Base-by-base conservation (phyloP, 192 early-diverging fungal species). In the Mortierella alpina region DNA sequence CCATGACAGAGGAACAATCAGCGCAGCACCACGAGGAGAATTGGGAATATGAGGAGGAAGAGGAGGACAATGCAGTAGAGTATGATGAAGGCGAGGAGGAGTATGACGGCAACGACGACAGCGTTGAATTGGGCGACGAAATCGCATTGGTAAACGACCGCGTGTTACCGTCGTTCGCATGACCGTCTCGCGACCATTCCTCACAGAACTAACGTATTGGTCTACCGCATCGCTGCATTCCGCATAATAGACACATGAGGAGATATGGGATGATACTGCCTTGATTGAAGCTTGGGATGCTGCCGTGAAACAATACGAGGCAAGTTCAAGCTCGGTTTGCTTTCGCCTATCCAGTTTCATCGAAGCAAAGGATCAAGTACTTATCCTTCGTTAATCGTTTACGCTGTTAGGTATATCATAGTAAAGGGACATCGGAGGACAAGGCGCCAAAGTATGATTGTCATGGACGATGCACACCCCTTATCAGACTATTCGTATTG, bases 201-300 rank as follows among this genome's bases (percentile, higher is more conserved):
- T 54, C 31, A 42, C 13, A 18, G 17, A 18, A 44, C n/a, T 61
- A 2, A 46, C 20, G 31, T 3, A 31, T 44, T 61, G 41, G 18
- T n/a, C 12, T 0, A 6, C 12, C 14, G 42, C 49, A 39, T 10
- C 47, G 10, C n/a, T 42, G 4, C 14, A 51, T 39, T 49, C 14
- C 13, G n/a, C 7, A 14, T 2, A 66, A 23, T 66, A 80, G 77
- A 64, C 77, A 31, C 77, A 83, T 52, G 70, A 55, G 2, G 85
- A 86, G n/a, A 75, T 82, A 0, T 92, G 91, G 91, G 89, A 92
- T 40, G 91, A 92, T 55, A 78, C 72, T 9, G 88, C 84, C 22
- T 82, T 92, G 46, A 86, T 92, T 54, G 86, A 81, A 20, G 88
- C 89, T 2, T 92, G 91, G 91, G 90, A 92, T 46, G 69, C 60